Percentiles rank a stretch among this genome's conserved stretches.
These are phyloP conservation scores for Colletotrichum sp. DNA, from an alignment of 2,329 filamentous ascomycete genomes.

Conservation along the genomic window DNA sequence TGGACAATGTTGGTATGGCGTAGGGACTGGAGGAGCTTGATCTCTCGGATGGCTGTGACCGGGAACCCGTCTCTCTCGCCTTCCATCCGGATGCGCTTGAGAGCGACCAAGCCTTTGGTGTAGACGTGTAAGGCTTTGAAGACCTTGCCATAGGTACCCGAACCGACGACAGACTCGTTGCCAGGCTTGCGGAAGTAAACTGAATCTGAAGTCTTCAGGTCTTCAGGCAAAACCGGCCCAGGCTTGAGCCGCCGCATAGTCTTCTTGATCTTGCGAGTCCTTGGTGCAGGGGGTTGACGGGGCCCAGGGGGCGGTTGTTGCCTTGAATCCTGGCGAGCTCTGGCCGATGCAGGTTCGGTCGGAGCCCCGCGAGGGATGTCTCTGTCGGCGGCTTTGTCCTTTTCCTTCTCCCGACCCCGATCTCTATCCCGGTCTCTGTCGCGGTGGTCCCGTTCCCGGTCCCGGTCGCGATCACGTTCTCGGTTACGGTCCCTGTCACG, in stretches of 20 bases:
- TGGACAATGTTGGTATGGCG: constrained; percentile 84
- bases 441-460: constrained; percentile 25
- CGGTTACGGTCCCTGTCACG: constrained; percentile 40
- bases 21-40: constrained; percentile 88
- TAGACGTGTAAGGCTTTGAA: constrained; percentile 96
- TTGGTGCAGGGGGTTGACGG: constrained; percentile 41
- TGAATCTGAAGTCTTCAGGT: constrained; percentile 81
- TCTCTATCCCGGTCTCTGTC: constrained; percentile 27
- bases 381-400: constrained; percentile 39
- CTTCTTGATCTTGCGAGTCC: constrained; percentile 69
- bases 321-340: constrained; percentile 40
- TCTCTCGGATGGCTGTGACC: constrained; percentile 88
- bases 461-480: constrained; percentile 24
- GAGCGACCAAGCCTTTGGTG: constrained; percentile 79
- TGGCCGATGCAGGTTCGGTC: constrained; percentile 58
- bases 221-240: constrained; percentile 72
- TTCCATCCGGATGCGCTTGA: constrained; percentile 94
- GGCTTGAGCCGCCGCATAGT: constrained; percentile 74
- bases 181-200: constrained; percentile 95
- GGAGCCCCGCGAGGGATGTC: constrained; percentile 56
- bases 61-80: constrained; percentile 90
- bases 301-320: constrained; percentile 38
- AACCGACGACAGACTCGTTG: constrained; percentile 96
- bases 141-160: constrained; percentile 94
- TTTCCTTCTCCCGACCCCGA: constrained; percentile 42